These are phyloP conservation scores for Ceratocystiopsis minuta DNA, from an alignment of 2,329 filamentous ascomycete genomes.

Conservation along the genomic window DNA sequence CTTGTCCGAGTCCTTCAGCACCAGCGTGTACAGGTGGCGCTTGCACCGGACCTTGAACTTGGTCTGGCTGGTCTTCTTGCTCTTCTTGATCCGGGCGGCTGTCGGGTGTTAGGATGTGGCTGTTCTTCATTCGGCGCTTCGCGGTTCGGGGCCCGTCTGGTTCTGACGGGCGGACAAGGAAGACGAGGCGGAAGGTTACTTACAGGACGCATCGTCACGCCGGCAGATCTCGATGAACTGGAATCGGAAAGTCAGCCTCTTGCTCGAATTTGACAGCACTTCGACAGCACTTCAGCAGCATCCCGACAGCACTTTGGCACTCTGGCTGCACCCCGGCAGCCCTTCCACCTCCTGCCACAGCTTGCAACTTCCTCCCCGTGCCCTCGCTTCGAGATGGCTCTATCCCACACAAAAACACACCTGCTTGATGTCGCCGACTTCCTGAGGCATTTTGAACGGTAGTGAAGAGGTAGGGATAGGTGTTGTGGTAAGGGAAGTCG, in stretches of 20 bases:
- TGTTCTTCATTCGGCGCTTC: constrained; percentile 5
- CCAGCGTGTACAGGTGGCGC: constrained; percentile 90
- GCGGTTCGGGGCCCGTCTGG: background rate
- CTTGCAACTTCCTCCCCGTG: too few relatives aligned
- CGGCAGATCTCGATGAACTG: constrained; percentile 99
- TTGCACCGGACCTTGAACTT: constrained; percentile 99
- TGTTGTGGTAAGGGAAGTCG: constrained; percentile 5
- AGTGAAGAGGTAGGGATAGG: constrained; percentile 10
- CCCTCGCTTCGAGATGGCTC: too few relatives aligned
- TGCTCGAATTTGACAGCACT: constrained; percentile 1
- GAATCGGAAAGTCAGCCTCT: background rate
- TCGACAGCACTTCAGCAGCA: background rate
- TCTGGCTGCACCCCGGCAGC: too few relatives aligned
- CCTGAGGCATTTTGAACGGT: constrained; percentile 76
- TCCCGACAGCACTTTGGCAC: too few relatives aligned
- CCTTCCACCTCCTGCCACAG: too few relatives aligned
- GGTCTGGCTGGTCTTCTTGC: constrained; percentile 74
- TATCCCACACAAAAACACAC: constrained; percentile 21
- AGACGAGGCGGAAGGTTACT: constrained; percentile 24
- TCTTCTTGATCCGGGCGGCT: constrained; percentile 94
- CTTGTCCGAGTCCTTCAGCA: constrained; percentile 97
- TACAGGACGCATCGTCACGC: constrained; percentile 98
- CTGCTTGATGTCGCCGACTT: constrained; percentile 96
- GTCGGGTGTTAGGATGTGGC: constrained; percentile 10
- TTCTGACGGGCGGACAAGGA: too few relatives aligned